Base-by-base conservation (phyloP, 495 filamentous ascomycete genomes). In the Podospora tetraspora region DNA sequence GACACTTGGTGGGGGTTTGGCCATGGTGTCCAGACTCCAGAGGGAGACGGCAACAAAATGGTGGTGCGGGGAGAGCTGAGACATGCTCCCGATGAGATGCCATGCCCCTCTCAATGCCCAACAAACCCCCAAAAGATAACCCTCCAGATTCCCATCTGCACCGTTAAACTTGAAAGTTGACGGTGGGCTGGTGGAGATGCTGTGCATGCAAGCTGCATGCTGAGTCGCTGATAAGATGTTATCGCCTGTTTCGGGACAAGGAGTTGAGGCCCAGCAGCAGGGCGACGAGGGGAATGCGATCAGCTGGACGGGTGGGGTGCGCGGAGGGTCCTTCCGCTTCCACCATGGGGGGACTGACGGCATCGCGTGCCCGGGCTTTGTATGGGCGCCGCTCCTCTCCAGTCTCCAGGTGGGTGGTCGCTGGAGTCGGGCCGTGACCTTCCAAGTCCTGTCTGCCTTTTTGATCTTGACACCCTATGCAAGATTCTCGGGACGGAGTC, bases 301-400 rank as follows among this genome's bases (percentile, higher is more conserved):
- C 63, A 65, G 63, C 25, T 65, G 63, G 65, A 30, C 30, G 29
- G 27, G 63, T 57, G 63, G 23, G 37, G 25, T 10, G 43, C 13
- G 43, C 64, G 65, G 65, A 66, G 65, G 65, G 65, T 30, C 29
- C 57, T 37, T 66, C 57, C 64, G 63, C 27, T 11, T 59, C 57
- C 12, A 56, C 57, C 62, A 57, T 61, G 60, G 57, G 27, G 57
- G 65, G 66, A 43, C 60, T 70, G 69, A 70, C 59, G 66, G 61
- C 66, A 70, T 70, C 69, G 66, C 69, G 66, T 70, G 43, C 37
- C 27, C 6, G 13, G 6, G 69, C 66, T 68, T 68, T 68, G 69
- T 64, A 2, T 23, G 43, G 43, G 37, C 19, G 63, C 19, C 13
- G 25, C 25, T 25, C 25, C 25, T 25, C 25, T 25, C 25, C 25